phyloP scores from a whole-genome alignment of 495 filamentous ascomycete species.

The Penicillium paxilli region DNA sequence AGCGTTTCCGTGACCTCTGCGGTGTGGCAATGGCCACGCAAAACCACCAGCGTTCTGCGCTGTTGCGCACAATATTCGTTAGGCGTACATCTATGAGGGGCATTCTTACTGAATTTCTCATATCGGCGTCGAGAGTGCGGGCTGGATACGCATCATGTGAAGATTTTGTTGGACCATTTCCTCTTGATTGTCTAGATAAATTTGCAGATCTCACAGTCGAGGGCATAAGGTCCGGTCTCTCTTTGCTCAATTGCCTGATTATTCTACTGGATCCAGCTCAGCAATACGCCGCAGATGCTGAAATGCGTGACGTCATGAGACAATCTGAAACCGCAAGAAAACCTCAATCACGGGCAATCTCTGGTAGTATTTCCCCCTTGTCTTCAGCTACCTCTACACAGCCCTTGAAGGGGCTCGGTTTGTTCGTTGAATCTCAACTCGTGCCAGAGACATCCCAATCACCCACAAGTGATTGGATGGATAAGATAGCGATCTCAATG shows the following conservation, averaged over 20 bases:
- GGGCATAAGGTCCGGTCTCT: slow-evolving; percentile 21
- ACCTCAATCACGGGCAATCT: not conserved
- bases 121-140: slow-evolving; percentile 22
- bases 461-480: not conserved
- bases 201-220: slow-evolving; percentile 22
- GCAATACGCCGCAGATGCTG: slow-evolving; percentile 14
- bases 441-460: not conserved
- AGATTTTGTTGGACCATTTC: slow-evolving; percentile 27
- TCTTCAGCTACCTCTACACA: not conserved
- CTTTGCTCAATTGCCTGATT: slow-evolving; percentile 27
- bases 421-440: not conserved
- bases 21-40: not conserved
- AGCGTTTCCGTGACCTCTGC: slow-evolving; percentile 18
- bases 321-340: not conserved
- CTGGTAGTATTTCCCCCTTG: not conserved
- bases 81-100: slow-evolving; percentile 25
- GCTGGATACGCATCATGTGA: slow-evolving; percentile 16
- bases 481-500: not conserved
- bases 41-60: slow-evolving; percentile 7
- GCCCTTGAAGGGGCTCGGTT: not conserved
- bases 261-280: slow-evolving; percentile 23
- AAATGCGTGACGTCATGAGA: slow-evolving; percentile 11
- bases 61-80: slow-evolving; percentile 21
- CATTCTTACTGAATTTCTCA: slow-evolving; percentile 27
- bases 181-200: slow-evolving; percentile 26